Evolutionary conservation across 2,329 filamentous ascomycete genomes (phyloP).

Genomic region (Periconia sp.): DNA sequence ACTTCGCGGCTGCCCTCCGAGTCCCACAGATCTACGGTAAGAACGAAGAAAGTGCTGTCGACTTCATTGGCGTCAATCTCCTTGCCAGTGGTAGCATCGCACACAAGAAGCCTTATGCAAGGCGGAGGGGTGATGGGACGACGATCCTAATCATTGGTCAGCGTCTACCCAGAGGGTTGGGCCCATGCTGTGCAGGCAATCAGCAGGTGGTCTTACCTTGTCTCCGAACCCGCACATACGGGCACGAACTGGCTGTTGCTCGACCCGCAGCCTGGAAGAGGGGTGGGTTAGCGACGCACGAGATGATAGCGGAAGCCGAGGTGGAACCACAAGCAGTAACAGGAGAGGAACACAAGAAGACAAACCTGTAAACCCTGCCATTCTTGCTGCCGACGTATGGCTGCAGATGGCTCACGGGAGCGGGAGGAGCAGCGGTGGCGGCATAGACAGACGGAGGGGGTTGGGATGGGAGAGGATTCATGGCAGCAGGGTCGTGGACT

Average conservation of each 20-base stretch:
- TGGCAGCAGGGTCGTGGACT: conserved; percentile 15
- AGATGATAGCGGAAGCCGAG: no score
- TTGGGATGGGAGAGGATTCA: conserved; percentile 14
- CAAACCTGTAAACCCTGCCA: conserved; percentile 18
- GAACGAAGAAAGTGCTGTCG: conserved; percentile 67
- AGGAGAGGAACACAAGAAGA: background rate
- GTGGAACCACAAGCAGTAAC: background rate
- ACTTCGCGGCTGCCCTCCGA: conserved; percentile 63
- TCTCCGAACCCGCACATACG: conserved; percentile 99
- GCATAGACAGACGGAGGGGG: background rate
- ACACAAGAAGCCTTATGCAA: conserved; percentile 81
- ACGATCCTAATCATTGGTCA: conserved; percentile 66
- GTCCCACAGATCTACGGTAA: conserved; percentile 71
- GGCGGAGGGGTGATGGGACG: conserved; percentile 94
- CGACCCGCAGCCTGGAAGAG: conserved; percentile 67
- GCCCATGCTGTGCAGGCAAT: conserved; percentile 7
- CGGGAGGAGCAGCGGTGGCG: no score
- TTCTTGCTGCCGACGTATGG: conserved; percentile 13
- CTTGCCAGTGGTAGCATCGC: conserved; percentile 71
- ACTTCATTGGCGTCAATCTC: conserved; percentile 80
- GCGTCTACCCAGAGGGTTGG: conserved; percentile 19
- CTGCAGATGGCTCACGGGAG: background rate
- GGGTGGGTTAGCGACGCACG: background rate
- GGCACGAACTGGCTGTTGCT: conserved; percentile 88
- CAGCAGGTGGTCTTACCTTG: conserved; percentile 69